phyloP scores from a whole-genome alignment of 208 protist species.

The Crithidia mellificae region DNA sequence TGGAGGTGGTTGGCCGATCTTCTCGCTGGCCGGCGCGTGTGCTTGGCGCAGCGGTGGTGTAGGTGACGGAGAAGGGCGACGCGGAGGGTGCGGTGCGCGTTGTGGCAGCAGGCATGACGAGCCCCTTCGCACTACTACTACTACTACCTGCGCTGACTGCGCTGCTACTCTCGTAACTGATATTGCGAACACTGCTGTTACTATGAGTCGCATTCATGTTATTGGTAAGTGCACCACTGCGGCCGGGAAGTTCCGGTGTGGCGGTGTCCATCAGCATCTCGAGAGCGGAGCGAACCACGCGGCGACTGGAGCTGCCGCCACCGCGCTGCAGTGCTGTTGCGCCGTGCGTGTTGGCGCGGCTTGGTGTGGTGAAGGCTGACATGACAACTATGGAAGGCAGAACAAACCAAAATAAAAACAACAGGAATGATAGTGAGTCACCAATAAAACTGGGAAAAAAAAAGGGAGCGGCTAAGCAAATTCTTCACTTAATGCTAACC shows the following conservation, averaged over 20 bases:
- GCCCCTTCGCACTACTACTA: no score
- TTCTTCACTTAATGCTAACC: no score
- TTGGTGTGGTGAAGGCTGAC: constrained; percentile 37
- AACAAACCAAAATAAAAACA: no score
- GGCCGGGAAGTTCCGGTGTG: constrained; percentile 48
- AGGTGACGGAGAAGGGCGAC: constrained; percentile 52
- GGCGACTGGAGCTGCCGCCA: constrained; percentile 38
- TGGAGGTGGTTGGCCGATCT: background rate
- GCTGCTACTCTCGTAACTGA: no score
- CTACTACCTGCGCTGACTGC: no score
- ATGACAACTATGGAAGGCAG: constrained; percentile 19
- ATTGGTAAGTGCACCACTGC: background rate
- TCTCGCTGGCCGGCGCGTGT: background rate
- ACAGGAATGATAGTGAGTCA: no score
- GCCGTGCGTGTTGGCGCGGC: constrained; percentile 2
- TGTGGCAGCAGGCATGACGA: background rate
- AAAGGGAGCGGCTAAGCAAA: no score
- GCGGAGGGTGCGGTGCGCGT: background rate
- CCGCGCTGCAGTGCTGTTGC: constrained; percentile 4
- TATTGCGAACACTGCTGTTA: no score
- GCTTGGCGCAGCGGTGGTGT: constrained; percentile 27
- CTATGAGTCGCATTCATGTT: no score
- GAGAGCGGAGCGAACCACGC: constrained; percentile 75
- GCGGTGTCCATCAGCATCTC: constrained; percentile 63
- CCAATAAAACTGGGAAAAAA: no score